phyloP scores from a whole-genome alignment of 2,329 filamentous ascomycete genomes.

The Raffaelea ambrosiae region DNA sequence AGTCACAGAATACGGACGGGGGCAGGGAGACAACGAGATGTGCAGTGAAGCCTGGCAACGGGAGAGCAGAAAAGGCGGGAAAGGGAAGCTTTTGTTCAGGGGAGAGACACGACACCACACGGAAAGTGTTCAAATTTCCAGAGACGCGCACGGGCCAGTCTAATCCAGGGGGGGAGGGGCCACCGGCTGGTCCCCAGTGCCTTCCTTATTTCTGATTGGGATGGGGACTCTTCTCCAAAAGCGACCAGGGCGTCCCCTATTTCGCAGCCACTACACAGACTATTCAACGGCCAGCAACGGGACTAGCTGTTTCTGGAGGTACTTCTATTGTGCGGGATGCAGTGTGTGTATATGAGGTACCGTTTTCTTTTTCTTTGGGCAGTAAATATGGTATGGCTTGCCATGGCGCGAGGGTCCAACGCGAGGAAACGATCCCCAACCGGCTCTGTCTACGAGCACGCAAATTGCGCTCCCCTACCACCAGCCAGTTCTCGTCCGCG shows the following conservation, averaged over 20 bases:
- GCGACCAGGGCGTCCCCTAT: neutral
- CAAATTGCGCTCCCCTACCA: too few relatives aligned
- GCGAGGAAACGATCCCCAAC: too few relatives aligned
- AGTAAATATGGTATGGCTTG: too few relatives aligned
- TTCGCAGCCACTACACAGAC: neutral
- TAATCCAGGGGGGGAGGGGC: constrained; percentile 13
- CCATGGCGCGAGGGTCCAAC: too few relatives aligned
- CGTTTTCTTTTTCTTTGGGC: too few relatives aligned
- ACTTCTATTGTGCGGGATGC: too few relatives aligned
- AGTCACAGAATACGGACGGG: neutral
- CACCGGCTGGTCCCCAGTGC: constrained; percentile 8
- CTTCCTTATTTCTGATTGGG: constrained; percentile 8
- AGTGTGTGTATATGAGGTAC: too few relatives aligned
- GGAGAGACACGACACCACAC: constrained; percentile 5
- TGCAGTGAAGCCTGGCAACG: constrained; percentile 1
- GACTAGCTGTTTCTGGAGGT: neutral
- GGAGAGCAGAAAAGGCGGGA: neutral
- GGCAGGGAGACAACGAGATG: neutral
- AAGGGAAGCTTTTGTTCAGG: constrained; percentile 14
- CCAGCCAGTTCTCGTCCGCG: too few relatives aligned
- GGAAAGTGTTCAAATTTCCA: constrained; percentile 18
- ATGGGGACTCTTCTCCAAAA: constrained; percentile 2
- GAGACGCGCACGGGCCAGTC: constrained; percentile 15
- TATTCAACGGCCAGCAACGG: neutral
- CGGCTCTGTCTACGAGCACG: too few relatives aligned